Evolutionary conservation across 2,329 filamentous ascomycete species (phyloP).

Genomic region (Rutstroemia sp.): DNA sequence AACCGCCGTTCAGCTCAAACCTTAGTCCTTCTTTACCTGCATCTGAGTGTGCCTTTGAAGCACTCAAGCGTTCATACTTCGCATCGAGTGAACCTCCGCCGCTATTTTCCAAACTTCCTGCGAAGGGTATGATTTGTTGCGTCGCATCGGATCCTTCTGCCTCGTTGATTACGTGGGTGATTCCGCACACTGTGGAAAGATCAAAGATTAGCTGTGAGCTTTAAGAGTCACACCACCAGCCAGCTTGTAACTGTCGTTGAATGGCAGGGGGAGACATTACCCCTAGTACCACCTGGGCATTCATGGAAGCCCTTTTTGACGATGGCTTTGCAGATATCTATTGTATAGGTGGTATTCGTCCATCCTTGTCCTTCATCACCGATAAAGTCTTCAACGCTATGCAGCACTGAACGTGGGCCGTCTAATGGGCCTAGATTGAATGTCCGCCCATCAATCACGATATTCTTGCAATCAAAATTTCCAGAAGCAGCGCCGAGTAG

Average conservation of each 20-base stretch:
- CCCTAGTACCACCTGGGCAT: conserved; percentile 63
- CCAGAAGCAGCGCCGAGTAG: conserved; percentile 28
- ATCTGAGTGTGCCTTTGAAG: conserved; percentile 56
- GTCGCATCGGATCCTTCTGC: conserved; percentile 42
- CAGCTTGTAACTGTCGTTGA: background rate
- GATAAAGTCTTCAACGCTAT: conserved; percentile 38
- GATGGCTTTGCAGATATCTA: conserved; percentile 68
- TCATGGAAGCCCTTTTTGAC: conserved; percentile 43
- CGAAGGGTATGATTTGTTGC: conserved; percentile 61
- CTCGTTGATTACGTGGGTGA: conserved; percentile 50
- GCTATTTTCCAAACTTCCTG: conserved; percentile 56
- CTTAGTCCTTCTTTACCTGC: conserved; percentile 63
- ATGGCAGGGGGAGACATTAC: conserved; percentile 35
- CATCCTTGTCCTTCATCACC: conserved; percentile 40
- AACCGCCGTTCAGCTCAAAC: conserved; percentile 58
- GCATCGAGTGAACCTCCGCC: conserved; percentile 57
- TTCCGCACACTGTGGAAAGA: conserved; percentile 59
- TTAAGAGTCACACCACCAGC: conserved; percentile 8
- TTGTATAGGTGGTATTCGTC: conserved; percentile 71
- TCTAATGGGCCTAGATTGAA: conserved; percentile 59
- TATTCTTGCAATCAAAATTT: conserved; percentile 54
- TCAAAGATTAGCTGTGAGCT: conserved; percentile 1
- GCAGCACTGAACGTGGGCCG: conserved; percentile 63
- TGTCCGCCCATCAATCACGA: conserved; percentile 48
- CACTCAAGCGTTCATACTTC: conserved; percentile 57